These are phyloP conservation scores for grape (Vitis vinifera) DNA, from an alignment of 164 flowering plant species.

Conservation along the genomic window DNA sequence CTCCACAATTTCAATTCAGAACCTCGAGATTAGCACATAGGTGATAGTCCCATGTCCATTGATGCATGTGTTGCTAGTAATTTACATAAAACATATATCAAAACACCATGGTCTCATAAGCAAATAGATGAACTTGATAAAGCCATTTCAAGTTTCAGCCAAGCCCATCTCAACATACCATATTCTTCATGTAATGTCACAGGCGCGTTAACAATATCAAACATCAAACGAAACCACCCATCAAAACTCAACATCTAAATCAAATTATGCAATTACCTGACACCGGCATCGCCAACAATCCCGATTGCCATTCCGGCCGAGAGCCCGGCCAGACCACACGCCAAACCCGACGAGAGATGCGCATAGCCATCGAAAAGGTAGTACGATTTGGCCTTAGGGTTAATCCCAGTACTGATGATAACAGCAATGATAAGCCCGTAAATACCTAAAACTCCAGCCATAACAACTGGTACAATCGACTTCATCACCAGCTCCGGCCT, in stretches of 20 bases:
- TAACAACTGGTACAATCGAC: conserved; percentile 89
- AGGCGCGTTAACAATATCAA: background rate
- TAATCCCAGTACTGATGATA: conserved; percentile 88
- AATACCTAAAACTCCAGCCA: conserved; percentile 94
- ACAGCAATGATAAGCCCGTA: conserved; percentile 85
- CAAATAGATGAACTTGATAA: no score
- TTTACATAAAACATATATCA: no score
- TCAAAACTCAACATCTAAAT: background rate
- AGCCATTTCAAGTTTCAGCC: no score
- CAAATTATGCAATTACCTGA: conserved; percentile 40
- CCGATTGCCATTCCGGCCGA: conserved; percentile 94
- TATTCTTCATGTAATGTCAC: background rate
- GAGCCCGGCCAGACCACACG: conserved; percentile 93
- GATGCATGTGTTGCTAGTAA: no score
- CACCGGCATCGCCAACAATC: conserved; percentile 90
- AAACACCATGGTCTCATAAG: no score
- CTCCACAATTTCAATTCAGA: no score
- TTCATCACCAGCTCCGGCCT: conserved; percentile 94
- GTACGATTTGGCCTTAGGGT: conserved; percentile 82
- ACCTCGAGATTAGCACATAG: no score
- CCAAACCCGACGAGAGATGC: conserved; percentile 82
- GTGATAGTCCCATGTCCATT: no score
- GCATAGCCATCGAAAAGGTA: conserved; percentile 90
- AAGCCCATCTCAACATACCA: no score
- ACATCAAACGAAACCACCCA: background rate